Conservation (phyloP, 2,329 filamentous ascomycete genomes). For the Xylariaceae sp. region DNA sequence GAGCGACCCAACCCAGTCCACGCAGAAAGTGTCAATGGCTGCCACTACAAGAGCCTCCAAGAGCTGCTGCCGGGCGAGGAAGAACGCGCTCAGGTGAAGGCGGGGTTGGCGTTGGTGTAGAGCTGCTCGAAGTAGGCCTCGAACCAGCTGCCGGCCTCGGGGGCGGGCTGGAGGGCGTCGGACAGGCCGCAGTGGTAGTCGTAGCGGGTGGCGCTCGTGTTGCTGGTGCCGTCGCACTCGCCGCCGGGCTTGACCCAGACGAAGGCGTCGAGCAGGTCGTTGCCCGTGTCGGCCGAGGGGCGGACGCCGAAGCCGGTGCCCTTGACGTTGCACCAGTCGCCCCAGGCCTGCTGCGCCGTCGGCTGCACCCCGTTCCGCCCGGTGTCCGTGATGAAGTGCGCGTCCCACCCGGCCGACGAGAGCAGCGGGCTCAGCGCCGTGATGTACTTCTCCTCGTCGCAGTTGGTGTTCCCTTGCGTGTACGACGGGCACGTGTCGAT, state of each 20-base stretch:
- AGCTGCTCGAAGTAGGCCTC: constrained; percentile 52
- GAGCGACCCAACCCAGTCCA: too few relatives aligned
- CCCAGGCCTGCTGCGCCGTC: constrained; percentile 46
- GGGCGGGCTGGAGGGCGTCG: constrained; percentile 54
- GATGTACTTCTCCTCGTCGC: constrained; percentile 50
- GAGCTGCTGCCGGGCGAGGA: too few relatives aligned
- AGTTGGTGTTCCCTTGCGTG: constrained; percentile 35
- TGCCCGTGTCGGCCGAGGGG: constrained; percentile 45
- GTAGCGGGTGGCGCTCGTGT: constrained; percentile 37
- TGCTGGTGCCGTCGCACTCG: constrained; percentile 35
- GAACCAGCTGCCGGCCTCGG: constrained; percentile 65
- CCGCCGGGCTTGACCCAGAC: constrained; percentile 57
- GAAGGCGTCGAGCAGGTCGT: constrained; percentile 48
- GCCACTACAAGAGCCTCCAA: too few relatives aligned
- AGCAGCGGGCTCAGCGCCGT: constrained; percentile 59
- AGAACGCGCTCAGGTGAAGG: constrained; percentile 31
- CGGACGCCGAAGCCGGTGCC: constrained; percentile 50
- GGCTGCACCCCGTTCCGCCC: constrained; percentile 36
- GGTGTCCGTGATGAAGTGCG: constrained; percentile 27
- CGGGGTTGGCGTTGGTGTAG: constrained; percentile 47
- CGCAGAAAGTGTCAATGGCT: too few relatives aligned
- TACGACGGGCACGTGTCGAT: constrained; percentile 34
- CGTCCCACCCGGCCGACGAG: constrained; percentile 35
- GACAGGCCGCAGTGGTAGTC: constrained; percentile 45
- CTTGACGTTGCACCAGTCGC: constrained; percentile 54